A percentile compares a stretch with the other conserved stretches of the same genome.
Evolutionary conservation across 1,139 yeast genomes (phyloP).

Genomic region (Sugiyamaella novakii): DNA sequence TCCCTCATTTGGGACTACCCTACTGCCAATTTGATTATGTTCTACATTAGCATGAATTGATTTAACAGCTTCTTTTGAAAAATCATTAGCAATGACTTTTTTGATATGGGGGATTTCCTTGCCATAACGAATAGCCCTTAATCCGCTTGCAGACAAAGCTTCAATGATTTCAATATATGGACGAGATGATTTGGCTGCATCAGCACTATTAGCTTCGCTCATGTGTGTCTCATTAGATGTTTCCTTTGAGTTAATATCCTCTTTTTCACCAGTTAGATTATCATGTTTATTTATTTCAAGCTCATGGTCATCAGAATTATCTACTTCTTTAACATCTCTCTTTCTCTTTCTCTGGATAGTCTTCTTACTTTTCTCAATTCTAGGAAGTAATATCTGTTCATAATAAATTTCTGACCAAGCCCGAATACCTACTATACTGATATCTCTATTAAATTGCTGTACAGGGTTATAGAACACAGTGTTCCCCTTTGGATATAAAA

Average conservation of each 20-base stretch:
- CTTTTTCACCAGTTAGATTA: neutral
- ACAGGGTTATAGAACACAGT: slow-evolving; percentile 94
- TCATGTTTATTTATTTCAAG: neutral
- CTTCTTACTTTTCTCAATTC: slow-evolving; percentile 34
- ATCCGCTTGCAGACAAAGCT: slow-evolving; percentile 92
- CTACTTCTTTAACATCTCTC: slow-evolving; percentile 27
- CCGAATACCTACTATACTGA: slow-evolving; percentile 79
- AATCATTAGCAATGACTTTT: slow-evolving; percentile 82
- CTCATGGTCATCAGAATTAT: slow-evolving; percentile 20
- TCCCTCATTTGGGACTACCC: slow-evolving; percentile 69
- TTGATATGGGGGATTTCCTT: slow-evolving; percentile 79
- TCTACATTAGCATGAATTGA: slow-evolving; percentile 72
- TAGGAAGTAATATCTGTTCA: slow-evolving; percentile 40
- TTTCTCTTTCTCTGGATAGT: slow-evolving; percentile 27
- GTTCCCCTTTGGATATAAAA: slow-evolving; percentile 73
- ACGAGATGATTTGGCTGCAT: slow-evolving; percentile 21
- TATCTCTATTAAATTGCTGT: slow-evolving; percentile 93
- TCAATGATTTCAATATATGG: slow-evolving; percentile 72
- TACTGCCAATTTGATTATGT: slow-evolving; percentile 58
- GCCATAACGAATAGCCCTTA: slow-evolving; percentile 90
- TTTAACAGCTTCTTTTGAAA: slow-evolving; percentile 82
- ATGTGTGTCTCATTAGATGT: slow-evolving; percentile 22
- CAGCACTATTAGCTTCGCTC: slow-evolving; percentile 18
- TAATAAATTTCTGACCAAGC: slow-evolving; percentile 75
- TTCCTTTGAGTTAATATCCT: neutral